Percentiles rank a stretch among this genome's conserved stretches.
phyloP scores from a whole-genome alignment of 768 basidiomycete genomes.

The Royoungia palumana region DNA sequence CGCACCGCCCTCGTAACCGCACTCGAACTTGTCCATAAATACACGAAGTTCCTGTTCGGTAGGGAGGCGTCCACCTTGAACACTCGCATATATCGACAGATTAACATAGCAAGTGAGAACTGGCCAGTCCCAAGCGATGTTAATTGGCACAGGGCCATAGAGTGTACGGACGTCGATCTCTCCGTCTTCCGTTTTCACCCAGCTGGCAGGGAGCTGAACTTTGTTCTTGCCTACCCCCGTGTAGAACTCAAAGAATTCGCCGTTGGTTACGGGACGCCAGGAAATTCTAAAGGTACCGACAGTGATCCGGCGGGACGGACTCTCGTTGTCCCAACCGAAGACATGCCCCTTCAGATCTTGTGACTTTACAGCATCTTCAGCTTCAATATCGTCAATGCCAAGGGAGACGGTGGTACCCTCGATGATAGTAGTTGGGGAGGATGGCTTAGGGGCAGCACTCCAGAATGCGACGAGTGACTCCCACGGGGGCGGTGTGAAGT shows the following conservation, averaged over 20 bases:
- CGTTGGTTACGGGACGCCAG: conserved; percentile 86
- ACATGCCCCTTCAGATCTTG: conserved; percentile 52
- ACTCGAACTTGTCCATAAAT: conserved; percentile 73
- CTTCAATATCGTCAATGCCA: conserved; percentile 83
- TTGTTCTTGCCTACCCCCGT: conserved; percentile 40
- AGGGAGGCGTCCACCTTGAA: conserved; percentile 91
- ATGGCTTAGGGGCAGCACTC: conserved; percentile 43
- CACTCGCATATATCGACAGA: conserved; percentile 73
- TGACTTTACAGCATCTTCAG: conserved; percentile 48
- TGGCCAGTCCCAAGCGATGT: conserved; percentile 82
- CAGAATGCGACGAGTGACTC: conserved; percentile 45
- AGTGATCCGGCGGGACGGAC: conserved; percentile 57
- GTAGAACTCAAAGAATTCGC: conserved; percentile 76
- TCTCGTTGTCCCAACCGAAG: conserved; percentile 96
- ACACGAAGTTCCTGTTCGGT: conserved; percentile 83
- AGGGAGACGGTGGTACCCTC: conserved; percentile 58
- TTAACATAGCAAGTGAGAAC: conserved; percentile 74
- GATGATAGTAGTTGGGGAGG: conserved; percentile 47
- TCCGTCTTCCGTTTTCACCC: conserved; percentile 16
- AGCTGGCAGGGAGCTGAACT: conserved; percentile 32
- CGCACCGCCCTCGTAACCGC: conserved; percentile 70
- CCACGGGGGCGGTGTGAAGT: conserved; percentile 76
- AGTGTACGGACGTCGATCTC: conserved; percentile 69
- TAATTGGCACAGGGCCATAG: conserved; percentile 79
- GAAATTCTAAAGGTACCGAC: conserved; percentile 74